Conservation (phyloP, 257 asterid species). For the Eucommia ulmoides region DNA sequence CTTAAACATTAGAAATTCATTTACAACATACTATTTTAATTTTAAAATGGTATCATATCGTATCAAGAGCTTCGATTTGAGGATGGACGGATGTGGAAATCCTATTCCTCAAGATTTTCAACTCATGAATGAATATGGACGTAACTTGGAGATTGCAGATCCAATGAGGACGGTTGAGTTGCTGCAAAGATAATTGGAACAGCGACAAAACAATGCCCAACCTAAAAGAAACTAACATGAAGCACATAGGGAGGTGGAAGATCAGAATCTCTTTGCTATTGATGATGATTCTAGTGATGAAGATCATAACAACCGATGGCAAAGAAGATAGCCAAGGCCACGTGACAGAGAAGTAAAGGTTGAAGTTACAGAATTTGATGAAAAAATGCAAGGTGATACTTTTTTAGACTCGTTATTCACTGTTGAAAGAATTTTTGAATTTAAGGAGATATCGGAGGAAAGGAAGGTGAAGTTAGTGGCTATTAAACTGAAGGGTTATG, state of each 20-base stretch:
- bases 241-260: not conserved
- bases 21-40: not conserved
- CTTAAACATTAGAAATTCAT: not conserved
- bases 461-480: conserved; percentile 2
- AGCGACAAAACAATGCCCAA: not conserved
- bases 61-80: not conserved
- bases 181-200: not conserved
- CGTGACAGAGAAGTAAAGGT: not conserved
- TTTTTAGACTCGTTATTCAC: not conserved
- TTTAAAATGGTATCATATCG: not conserved
- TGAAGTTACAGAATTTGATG: not conserved
- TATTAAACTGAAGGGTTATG: not conserved
- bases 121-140: not conserved
- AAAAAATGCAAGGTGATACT: conserved; percentile 1
- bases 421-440: not conserved
- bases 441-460: not conserved
- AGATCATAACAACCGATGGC: not conserved
- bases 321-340: not conserved
- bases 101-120: not conserved
- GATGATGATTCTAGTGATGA: not conserved
- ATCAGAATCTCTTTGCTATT: not conserved
- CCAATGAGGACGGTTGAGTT: not conserved
- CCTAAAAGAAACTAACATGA: not conserved
- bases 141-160: not conserved
- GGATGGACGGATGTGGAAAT: not conserved